phyloP scores from a whole-genome alignment of 2,329 filamentous ascomycete genomes.

The Aspergillus sp. region DNA sequence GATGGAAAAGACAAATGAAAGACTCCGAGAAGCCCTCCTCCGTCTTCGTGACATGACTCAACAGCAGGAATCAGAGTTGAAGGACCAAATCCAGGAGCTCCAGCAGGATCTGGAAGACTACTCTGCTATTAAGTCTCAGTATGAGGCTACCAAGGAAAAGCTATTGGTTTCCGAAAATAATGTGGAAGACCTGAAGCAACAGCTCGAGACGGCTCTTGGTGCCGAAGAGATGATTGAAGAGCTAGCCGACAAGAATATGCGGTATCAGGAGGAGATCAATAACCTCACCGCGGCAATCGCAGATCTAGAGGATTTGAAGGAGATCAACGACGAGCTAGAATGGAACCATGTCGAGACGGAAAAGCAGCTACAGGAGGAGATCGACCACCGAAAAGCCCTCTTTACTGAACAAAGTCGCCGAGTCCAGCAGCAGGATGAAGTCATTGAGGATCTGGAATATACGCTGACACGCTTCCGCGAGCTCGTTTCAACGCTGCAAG shows the following conservation, averaged over 20 bases:
- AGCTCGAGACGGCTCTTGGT: constrained; percentile 84
- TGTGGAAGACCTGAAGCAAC: constrained; percentile 84
- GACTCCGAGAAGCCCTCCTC: constrained; percentile 82
- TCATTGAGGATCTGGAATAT: constrained; percentile 86
- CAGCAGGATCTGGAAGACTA: constrained; percentile 75
- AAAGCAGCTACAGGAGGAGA: constrained; percentile 90
- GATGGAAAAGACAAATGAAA: constrained; percentile 87
- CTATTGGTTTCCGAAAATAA: constrained; percentile 72
- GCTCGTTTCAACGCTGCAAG: constrained; percentile 82
- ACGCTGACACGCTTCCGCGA: constrained; percentile 87
- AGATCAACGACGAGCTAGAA: constrained; percentile 93
- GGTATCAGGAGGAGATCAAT: constrained; percentile 79
- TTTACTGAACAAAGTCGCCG: constrained; percentile 80
- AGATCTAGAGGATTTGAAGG: constrained; percentile 85
- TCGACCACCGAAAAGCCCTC: constrained; percentile 83
- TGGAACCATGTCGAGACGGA: constrained; percentile 90
- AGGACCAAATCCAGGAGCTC: constrained; percentile 73
- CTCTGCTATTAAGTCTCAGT: constrained; percentile 68
- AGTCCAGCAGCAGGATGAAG: constrained; percentile 75
- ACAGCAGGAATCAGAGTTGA: constrained; percentile 80
- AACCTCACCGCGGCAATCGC: constrained; percentile 81
- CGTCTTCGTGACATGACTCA: constrained; percentile 84
- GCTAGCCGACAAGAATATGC: constrained; percentile 83
- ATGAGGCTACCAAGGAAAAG: constrained; percentile 72
- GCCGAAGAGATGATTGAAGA: constrained; percentile 95